Base-by-base conservation (phyloP, 78 protist genomes). In the Dictyostelium firmibasis region DNA sequence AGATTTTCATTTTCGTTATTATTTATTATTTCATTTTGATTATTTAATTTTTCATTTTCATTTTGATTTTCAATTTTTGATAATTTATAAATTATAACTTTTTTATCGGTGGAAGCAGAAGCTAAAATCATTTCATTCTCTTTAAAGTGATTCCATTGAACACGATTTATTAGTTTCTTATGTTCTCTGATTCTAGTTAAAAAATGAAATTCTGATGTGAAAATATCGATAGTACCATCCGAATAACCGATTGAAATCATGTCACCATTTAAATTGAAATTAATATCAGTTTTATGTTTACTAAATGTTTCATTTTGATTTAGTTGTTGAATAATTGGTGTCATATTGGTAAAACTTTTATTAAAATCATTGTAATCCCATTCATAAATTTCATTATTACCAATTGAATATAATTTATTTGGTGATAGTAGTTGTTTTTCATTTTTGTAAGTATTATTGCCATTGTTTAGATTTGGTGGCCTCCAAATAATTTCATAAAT, bases 401-500 rank as follows among this genome's bases (percentile, higher is more conserved):
- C 86, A 50, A 82, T 60, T 50, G 77, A 33, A 57, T 82, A 82
- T 16, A 82, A 16, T 60, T 57, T 50, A 25, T 10, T 57, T 35
- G 62, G 69, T 16, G 9, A 18, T 29, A 35, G n/a, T 29, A 35
- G n/a, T 36, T 74, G 50, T 10, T 35, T 3, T 6, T 31, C 20
- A 27, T 47, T 79, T 16, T n/a, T 18, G 27, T 7, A 25, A 84
- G 7, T 43, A n/a, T 72, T 43, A 27, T 31, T 79, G 14, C 23
- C n/a, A 38, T 14, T 43, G 31, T 29, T 70, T 4, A 9, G 9
- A 0, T 31, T 31, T 14, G 36, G 38, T 1, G 69, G 44, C 23
- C 38, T 60, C 94, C 94, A 89, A 20, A 35, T 44, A 6, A 89
- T 33, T 67, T 89, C 87, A 70, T 89, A 89, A n/a, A 81, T 81